phyloP scores from a whole-genome alignment of 139 green algal species.

The Haematococcus sp. region DNA sequence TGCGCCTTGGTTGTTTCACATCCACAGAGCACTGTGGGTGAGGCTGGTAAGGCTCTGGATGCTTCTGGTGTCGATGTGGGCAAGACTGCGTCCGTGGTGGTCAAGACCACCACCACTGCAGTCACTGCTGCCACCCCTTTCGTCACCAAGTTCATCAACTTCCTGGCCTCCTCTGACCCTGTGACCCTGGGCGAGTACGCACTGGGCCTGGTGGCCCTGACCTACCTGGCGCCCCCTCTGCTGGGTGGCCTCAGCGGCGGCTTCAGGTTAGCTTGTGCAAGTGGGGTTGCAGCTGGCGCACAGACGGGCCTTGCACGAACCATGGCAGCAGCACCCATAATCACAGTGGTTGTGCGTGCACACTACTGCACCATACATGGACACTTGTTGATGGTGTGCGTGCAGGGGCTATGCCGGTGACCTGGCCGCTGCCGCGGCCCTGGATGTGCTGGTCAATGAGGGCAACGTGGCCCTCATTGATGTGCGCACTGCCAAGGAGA shows the following conservation, averaged over 20 bases:
- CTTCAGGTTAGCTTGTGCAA: slow-evolving; percentile 21
- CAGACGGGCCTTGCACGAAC: no score
- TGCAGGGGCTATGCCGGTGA: slow-evolving; percentile 27
- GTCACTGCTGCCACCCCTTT: slow-evolving; percentile 50
- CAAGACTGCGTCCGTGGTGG: slow-evolving; percentile 24
- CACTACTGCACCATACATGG: no score
- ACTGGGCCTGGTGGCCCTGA: slow-evolving; percentile 11
- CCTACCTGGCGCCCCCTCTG: slow-evolving; percentile 43
- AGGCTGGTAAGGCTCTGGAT: slow-evolving; percentile 18
- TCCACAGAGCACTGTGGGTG: no score
- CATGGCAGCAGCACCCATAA: no score
- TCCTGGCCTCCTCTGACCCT: slow-evolving; percentile 56
- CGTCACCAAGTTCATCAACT: slow-evolving; percentile 41
- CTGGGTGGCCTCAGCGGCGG: slow-evolving; percentile 42
- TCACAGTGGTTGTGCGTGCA: no score
- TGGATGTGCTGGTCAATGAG: slow-evolving; percentile 57
- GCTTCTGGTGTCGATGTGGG: slow-evolving; percentile 37
- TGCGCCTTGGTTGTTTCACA: no score
- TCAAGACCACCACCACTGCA: slow-evolving; percentile 34
- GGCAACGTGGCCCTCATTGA: slow-evolving; percentile 72
- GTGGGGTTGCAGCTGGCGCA: no score
- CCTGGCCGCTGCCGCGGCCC: slow-evolving; percentile 54
- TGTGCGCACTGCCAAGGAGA: slow-evolving; percentile 70
- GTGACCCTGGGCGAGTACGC: slow-evolving; percentile 66
- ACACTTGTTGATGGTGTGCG: background rate